Percentiles rank a stretch among this genome's conserved stretches.
Conservation (phyloP, 257 asterid species). For the Nicotiana tabacum region DNA sequence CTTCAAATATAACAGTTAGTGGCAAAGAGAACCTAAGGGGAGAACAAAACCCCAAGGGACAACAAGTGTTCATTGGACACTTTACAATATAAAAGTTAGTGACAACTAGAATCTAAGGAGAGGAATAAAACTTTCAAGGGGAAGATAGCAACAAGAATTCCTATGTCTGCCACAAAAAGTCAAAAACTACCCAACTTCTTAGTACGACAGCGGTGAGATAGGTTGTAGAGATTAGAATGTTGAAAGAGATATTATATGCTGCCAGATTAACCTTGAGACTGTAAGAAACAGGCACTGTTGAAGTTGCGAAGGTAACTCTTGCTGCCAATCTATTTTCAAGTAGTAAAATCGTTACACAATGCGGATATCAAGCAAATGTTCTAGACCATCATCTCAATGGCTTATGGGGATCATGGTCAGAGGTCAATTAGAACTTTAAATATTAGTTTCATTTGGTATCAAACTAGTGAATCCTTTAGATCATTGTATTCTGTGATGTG, state of each 20-base stretch:
- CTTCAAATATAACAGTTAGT: background rate
- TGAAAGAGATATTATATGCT: background rate
- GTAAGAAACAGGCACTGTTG: background rate
- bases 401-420: background rate
- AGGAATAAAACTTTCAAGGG: background rate
- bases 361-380: background rate
- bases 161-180: background rate
- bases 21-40: background rate
- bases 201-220: background rate
- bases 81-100: background rate
- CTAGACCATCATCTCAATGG: background rate
- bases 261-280: slow-evolving; percentile 3
- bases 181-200: background rate
- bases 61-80: background rate
- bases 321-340: background rate
- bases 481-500: background rate
- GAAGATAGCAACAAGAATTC: background rate
- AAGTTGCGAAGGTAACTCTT: background rate
- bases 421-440: background rate
- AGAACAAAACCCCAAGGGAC: background rate
- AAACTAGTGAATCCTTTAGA: background rate
- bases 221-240: background rate
- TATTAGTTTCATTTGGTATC: background rate
- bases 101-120: background rate
- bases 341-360: background rate